Conservation (phyloP, 768 basidiomycete genomes). For the Naganishia antarctica region DNA sequence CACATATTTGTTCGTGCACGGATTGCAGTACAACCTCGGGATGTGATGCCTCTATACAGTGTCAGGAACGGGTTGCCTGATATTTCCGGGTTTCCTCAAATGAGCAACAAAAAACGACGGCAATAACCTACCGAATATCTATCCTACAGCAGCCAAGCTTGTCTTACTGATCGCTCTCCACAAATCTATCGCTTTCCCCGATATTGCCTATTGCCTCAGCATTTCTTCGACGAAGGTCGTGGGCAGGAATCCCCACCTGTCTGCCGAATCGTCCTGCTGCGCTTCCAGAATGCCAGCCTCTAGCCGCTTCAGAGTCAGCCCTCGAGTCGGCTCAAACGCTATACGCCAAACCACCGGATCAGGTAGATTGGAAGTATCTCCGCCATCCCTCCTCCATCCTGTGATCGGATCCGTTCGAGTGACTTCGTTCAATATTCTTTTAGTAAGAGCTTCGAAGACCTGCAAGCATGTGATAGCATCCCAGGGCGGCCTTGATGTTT, state of each 20-base stretch:
- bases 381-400: background rate
- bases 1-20: no score
- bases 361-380: slow-evolving; percentile 29
- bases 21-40: no score
- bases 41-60: no score
- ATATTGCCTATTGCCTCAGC: background rate
- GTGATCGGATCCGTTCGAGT: slow-evolving; percentile 40
- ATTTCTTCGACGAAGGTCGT: background rate
- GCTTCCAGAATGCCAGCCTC: slow-evolving; percentile 26
- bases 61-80: no score
- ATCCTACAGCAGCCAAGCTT: no score
- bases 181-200: no score
- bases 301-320: slow-evolving; percentile 39
- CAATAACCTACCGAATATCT: no score
- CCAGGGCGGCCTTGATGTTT: slow-evolving; percentile 38
- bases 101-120: no score
- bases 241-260: slow-evolving; percentile 29
- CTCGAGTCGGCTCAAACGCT: slow-evolving; percentile 38
- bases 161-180: no score
- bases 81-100: no score
- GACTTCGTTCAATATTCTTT: slow-evolving; percentile 34
- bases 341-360: slow-evolving; percentile 41
- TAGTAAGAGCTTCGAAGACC: slow-evolving; percentile 37
- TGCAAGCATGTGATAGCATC: slow-evolving; percentile 34
- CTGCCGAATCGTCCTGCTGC: slow-evolving; percentile 31